Base-by-base conservation (phyloP, 1,284 basidiomycete species). In the Tranzscheliella williamsii region DNA sequence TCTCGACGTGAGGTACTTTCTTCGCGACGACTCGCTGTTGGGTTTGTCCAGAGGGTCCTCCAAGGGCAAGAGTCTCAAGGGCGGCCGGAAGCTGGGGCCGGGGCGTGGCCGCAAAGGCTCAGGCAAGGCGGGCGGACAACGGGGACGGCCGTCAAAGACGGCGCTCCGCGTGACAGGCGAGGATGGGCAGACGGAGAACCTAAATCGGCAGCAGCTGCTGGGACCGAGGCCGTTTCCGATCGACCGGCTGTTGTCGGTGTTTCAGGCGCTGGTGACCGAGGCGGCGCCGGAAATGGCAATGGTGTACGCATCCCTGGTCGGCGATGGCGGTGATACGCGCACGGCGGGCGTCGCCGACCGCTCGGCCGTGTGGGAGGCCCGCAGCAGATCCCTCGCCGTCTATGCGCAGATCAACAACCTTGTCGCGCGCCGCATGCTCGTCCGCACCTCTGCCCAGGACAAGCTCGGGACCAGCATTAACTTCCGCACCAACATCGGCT, bases 211-310 rank as follows among this genome's bases (percentile, higher is more conserved):
- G 76, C 82, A 86, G 18, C 82, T 92, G 5, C 79, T 89, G 4
- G 91, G 92, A 0, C 92, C 92, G 1, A 82, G 84, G 36, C 78
- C 87, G 0, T 94, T 94, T 73, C 84, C 88, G 0, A 78, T 94
- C 1, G 92, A 95, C 72, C 81, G 92, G 17, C 79, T 95, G 40
- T 75, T 91, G 1, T 89, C 90, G 0, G 87, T 95, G 44, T 83
- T 93, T 6, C 90, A 90, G 2, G 84, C 86, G 0, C 79, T 96
- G 7, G 79, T 92, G 27, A 87, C 90, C 48, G 91, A 94, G 75
- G 86, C 91, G 58, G 89, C 88, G 53, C 81, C 80, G 0, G 84
- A 62, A 32, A 62, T 55, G 51, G 50, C 51, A 9, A 43, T 62
- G 86, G 24, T 52, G 39, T 56, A 57, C 31, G 41, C 45, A 1